A percentile compares a stretch with the other conserved stretches of the same genome.
phyloP scores from a whole-genome alignment of 768 basidiomycete genomes.

The Vararia minispora region DNA sequence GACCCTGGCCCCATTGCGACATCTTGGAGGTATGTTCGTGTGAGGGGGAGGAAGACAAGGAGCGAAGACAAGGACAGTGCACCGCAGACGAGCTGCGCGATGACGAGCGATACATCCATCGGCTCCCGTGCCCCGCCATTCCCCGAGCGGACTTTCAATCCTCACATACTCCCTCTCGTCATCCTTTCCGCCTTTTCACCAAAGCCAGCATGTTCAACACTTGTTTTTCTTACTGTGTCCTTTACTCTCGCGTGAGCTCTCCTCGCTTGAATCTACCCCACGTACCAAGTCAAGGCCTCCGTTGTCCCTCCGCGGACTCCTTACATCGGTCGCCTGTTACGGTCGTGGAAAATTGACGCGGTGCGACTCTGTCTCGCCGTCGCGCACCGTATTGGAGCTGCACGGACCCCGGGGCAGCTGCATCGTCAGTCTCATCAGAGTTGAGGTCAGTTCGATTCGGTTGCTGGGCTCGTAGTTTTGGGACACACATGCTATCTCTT shows the following conservation, averaged over 20 bases:
- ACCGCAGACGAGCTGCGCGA: no score
- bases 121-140: not conserved
- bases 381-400: conserved; percentile 44
- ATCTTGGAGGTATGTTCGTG: conserved; percentile 27
- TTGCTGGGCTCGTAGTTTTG: conserved; percentile 52
- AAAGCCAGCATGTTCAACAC: conserved; percentile 2
- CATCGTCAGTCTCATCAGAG: conserved; percentile 47
- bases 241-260: not conserved
- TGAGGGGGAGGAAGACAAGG: not conserved
- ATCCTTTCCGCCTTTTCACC: not conserved
- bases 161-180: not conserved
- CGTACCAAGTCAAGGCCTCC: conserved; percentile 60
- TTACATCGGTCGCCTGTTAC: conserved; percentile 55
- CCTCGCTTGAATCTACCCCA: no score
- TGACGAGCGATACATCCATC: no score
- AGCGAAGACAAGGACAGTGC: not conserved
- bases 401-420: conserved; percentile 32
- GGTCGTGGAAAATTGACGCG: conserved; percentile 53
- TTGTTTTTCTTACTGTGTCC: no score
- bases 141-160: not conserved
- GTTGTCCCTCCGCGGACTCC: conserved; percentile 23
- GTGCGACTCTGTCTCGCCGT: conserved; percentile 30
- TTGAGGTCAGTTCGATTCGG: conserved; percentile 33
- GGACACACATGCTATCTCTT: conserved; percentile 36
- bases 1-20: conserved; percentile 69